Evolutionary conservation across 106 monocot species (phyloP).

Genomic region (Ottelia alismoides): DNA sequence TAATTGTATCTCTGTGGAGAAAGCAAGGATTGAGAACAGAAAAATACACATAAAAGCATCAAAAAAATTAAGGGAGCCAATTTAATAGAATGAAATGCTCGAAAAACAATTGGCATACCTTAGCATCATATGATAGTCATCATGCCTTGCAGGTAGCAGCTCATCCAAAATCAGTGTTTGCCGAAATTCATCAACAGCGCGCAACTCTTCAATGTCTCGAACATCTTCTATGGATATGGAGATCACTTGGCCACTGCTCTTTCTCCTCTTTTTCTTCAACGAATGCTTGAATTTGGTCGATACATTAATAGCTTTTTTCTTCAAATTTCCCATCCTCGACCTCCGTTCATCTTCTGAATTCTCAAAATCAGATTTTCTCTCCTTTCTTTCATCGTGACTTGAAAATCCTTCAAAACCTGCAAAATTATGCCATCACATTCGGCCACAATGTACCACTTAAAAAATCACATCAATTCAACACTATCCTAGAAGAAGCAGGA

Average conservation of each 20-base stretch:
- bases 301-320: conserved; percentile 64
- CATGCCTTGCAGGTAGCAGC: conserved; percentile 53
- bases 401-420: conserved; percentile 56
- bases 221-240: conserved; percentile 70
- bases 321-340: conserved; percentile 45
- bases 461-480: neutral
- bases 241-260: conserved; percentile 15
- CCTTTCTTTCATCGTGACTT: conserved; percentile 45
- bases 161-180: conserved; percentile 47
- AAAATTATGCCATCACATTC: conserved; percentile 1
- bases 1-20: no score
- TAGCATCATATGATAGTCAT: conserved; percentile 78
- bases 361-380: conserved; percentile 57
- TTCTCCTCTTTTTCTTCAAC: conserved; percentile 51
- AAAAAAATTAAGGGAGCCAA: no score
- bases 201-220: conserved; percentile 49
- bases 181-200: conserved; percentile 69
- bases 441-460: neutral
- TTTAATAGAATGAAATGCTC: no score
- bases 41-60: no score
- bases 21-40: no score
- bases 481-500: neutral
- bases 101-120: no score
- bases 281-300: conserved; percentile 66
- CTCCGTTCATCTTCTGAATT: conserved; percentile 72